A percentile compares a stretch with the other conserved stretches of the same genome.
Conservation (phyloP, 2,329 filamentous ascomycete species). For the Cytospora piceicola region DNA sequence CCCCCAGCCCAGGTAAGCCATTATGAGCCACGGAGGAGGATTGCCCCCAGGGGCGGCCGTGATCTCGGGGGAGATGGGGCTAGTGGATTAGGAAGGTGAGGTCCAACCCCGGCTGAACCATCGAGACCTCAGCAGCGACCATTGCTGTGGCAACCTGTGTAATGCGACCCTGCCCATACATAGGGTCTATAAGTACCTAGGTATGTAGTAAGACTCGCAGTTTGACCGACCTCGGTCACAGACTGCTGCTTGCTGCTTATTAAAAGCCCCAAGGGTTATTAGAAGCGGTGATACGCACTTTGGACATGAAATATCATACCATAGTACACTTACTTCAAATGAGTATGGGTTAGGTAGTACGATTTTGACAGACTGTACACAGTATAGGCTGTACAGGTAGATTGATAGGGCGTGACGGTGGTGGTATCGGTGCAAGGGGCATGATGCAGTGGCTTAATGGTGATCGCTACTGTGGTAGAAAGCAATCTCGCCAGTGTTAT, state of each 20-base stretch:
- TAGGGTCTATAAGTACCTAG: neutral
- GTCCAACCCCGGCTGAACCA: neutral
- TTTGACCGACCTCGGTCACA: neutral
- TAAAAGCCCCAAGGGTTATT: too few species aligned
- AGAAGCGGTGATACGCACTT: neutral
- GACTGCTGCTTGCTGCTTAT: neutral
- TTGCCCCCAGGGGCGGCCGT: conserved; percentile 12
- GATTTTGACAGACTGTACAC: neutral
- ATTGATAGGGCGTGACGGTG: conserved; percentile 7
- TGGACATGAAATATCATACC: neutral
- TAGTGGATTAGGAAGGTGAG: conserved; percentile 7
- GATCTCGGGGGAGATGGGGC: conserved; percentile 21
- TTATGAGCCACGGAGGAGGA: conserved; percentile 11
- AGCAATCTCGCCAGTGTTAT: conserved; percentile 31
- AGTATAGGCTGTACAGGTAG: conserved; percentile 17
- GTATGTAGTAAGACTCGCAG: neutral
- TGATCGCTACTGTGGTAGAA: neutral
- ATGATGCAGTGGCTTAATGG: conserved; percentile 12
- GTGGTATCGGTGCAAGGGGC: conserved; percentile 16
- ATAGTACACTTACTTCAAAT: too few species aligned
- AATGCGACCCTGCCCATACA: neutral
- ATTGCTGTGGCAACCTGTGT: neutral
- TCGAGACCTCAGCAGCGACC: neutral
- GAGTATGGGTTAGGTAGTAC: neutral
- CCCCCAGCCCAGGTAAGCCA: conserved; percentile 4